Base-by-base conservation (phyloP, 352 stramenopile species). In the Phytophthora idaei region DNA sequence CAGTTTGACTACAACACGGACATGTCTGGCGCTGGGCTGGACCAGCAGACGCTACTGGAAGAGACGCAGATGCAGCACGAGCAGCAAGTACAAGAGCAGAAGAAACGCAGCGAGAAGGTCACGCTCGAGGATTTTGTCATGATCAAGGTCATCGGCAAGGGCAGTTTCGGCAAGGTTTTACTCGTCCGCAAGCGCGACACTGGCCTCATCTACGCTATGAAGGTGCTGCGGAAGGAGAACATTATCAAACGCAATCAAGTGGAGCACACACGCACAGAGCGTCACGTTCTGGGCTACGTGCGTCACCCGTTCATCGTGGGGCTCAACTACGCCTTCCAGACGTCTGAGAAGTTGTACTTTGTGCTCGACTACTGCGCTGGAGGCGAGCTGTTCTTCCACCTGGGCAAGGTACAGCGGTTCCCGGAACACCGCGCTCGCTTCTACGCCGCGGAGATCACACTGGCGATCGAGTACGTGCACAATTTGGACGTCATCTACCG, bases 181-280 rank as follows among this genome's bases (percentile, higher is more conserved):
- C 85, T 99, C 10, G 97, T 99, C 2, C 87, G 92, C 62, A 97
- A 99, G 77, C 94, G 93, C 39, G 87, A 96, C 66, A 95, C 83
- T 21, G 85, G 90, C 37, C 71, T 97, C 57, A 95, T 99, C 61
- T 99, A 98, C 79, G 98, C 98, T 4, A 98, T 99, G 84, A 99
- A 99, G 70, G 96, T 99, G n/a, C 79, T 99, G 52, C 87, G 92
- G 49, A 99, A 99, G 81, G 95, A 99, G 60, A 98, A 98, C 68
- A 99, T 99, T 63, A 98, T 99, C 73, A 98, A 98, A 71, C 87
- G 97, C 50, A 99, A 99, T 71, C 97, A 99, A 80, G 93, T 99
- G 29, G 97, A 99, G 78, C 97, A 99, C 80, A 99, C 97, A n/a
- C 98, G 96, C 69, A 99, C 97, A 25, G 98, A 99, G 85, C 86